These are phyloP conservation scores for Collybiopsis luxurians DNA, from an alignment of 768 basidiomycete species.

Conservation along the genomic window DNA sequence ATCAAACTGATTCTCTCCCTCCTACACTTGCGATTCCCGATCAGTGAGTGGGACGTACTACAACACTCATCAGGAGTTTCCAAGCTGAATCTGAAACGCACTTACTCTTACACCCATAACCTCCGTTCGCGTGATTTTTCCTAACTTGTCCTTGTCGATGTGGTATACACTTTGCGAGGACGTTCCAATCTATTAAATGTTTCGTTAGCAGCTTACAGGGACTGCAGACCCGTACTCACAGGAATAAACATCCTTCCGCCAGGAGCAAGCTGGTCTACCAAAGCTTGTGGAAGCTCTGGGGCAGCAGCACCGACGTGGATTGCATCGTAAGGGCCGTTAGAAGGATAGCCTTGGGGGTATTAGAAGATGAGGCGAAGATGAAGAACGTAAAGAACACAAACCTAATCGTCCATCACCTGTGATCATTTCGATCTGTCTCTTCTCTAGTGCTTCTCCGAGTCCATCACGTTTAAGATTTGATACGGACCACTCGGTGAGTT, in stretches of 20 bases:
- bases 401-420: slow-evolving; percentile 83
- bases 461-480: slow-evolving; percentile 69
- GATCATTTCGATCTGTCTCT: slow-evolving; percentile 58
- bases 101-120: slow-evolving; percentile 84
- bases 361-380: background rate
- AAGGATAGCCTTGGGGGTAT: slow-evolving; percentile 27
- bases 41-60: slow-evolving; percentile 77
- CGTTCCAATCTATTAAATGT: background rate
- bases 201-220: too few species aligned
- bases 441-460: slow-evolving; percentile 49
- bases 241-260: slow-evolving; percentile 93
- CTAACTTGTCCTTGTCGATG: slow-evolving; percentile 31
- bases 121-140: slow-evolving; percentile 57
- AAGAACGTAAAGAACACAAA: slow-evolving; percentile 15
- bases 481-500: slow-evolving; percentile 69
- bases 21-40: slow-evolving; percentile 34
- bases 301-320: slow-evolving; percentile 97
- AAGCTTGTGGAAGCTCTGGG: slow-evolving; percentile 60
- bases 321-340: slow-evolving; percentile 65
- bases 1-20: background rate
- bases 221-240: too few species aligned
- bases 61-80: background rate
- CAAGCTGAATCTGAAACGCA: slow-evolving; percentile 4
- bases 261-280: slow-evolving; percentile 74
- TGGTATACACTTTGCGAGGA: slow-evolving; percentile 13